Base-by-base conservation (phyloP, 2,329 filamentous ascomycete genomes). In the Pestalotiopsis sp. region DNA sequence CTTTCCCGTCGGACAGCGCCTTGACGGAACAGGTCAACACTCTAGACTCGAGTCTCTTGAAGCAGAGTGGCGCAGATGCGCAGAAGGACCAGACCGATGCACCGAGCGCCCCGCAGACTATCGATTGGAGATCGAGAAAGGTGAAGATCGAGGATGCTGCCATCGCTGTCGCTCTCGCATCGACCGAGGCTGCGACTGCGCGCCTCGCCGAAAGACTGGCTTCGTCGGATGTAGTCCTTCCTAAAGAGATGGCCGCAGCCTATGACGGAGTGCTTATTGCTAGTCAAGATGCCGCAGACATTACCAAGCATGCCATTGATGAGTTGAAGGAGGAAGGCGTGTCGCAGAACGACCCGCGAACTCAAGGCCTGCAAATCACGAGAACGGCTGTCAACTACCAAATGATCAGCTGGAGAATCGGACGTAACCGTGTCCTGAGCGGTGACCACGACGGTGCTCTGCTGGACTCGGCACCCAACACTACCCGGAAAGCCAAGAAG, bases 321-420 rank as follows among this genome's bases (percentile, higher is more conserved):
- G 96, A 98, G 79, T 84, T 98, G 68, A 88, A 89, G 64, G 90
- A 88, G 69, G 96, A 99, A 78, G 93, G 94, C 1, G 89, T 97
- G 14, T 88, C 93, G 25, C 93, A 94, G 78, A 91, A 93, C 68
- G 95, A 99, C 76, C 83, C 89, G 45, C 90, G 94, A 68, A 94
- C 99, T 90, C 96, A 99, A 81, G 91, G 94, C 74, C 84, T 99
- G 60, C 95, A 97, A 73, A 92, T 99, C 69, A 97, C 95, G 3
- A 92, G 93, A 70, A 97, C 97, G 0, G 94, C 95, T 1, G 93
- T 98, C 68, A 97, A 96, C 80, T 98, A 97, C 79, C 93, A 93
- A 72, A 90, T 98, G 80, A 92, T 99, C 68, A 95, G 93, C 76
- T 98, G 95, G 95, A 89, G 96, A 78, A 93, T 98, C 71, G 95